Evolutionary conservation across 75 land plant genomes (phyloP).

Genomic region (Chamaecyparis obtusa): DNA sequence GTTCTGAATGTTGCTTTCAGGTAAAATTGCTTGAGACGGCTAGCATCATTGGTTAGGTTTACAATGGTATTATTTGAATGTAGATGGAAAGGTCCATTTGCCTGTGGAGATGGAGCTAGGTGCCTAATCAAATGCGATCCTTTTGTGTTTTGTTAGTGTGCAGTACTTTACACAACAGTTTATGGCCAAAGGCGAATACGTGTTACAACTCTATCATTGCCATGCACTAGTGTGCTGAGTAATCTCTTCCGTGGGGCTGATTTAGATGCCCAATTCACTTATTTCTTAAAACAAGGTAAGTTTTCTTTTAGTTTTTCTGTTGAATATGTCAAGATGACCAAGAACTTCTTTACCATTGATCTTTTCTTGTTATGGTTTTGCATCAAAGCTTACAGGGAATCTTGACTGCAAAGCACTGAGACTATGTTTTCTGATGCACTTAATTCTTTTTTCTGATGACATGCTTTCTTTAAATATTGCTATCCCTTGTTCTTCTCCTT

Average conservation of each 20-base stretch:
- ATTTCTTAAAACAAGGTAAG: constrained; percentile 89
- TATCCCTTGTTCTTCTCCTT: background rate
- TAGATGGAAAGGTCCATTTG: constrained; percentile 6
- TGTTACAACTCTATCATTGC: constrained; percentile 78
- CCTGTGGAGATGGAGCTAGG: background rate
- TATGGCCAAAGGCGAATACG: constrained; percentile 97
- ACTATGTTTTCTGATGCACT: background rate
- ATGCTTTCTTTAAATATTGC: background rate
- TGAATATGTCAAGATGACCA: background rate
- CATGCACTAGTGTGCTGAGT: constrained; percentile 82
- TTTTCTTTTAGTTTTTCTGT: background rate
- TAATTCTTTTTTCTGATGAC: background rate
- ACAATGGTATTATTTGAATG: background rate
- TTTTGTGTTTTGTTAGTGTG: constrained; percentile 57
- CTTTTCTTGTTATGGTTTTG: constrained; percentile 6
- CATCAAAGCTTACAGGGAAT: background rate
- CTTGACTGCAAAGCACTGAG: background rate
- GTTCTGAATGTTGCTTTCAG: constrained; percentile 95
- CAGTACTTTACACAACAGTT: constrained; percentile 94
- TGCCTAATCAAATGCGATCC: background rate
- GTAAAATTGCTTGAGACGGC: constrained; percentile 23
- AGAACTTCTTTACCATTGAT: background rate
- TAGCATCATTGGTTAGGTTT: background rate
- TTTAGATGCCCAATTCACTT: constrained; percentile 91
- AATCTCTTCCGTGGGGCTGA: constrained; percentile 95